Conservation (phyloP, 2,329 filamentous ascomycete genomes). For the Scedosporium apiospermum region DNA sequence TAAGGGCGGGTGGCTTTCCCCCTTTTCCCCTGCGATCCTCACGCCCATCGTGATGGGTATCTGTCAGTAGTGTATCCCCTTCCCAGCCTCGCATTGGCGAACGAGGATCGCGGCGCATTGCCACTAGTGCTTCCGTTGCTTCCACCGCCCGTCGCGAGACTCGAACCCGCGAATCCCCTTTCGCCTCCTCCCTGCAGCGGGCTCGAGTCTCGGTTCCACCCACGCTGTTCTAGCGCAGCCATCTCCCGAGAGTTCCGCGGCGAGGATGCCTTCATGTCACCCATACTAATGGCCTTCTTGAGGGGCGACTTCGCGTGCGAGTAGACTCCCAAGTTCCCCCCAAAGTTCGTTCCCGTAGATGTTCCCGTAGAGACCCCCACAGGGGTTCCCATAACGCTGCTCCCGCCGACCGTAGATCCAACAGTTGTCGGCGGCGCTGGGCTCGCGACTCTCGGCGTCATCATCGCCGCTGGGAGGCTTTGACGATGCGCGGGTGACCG, state of each 20-base stretch:
- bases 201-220: slow-evolving; percentile 11
- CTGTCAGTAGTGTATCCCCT: not conserved
- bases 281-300: slow-evolving; percentile 62
- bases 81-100: not conserved
- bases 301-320: slow-evolving; percentile 74
- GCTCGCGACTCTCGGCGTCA: not conserved
- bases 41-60: not conserved
- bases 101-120: not conserved
- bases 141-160: not conserved
- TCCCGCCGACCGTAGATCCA: slow-evolving; percentile 10
- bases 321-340: slow-evolving; percentile 72
- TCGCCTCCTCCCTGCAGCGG: not conserved
- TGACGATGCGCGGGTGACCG: slow-evolving; percentile 12
- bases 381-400: not conserved
- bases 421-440: slow-evolving; percentile 10
- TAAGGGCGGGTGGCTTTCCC: no score
- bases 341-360: slow-evolving; percentile 27
- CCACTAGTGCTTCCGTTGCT: not conserved
- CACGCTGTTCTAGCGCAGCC: slow-evolving; percentile 46
- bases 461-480: slow-evolving; percentile 24
- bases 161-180: not conserved
- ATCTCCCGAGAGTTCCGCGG: slow-evolving; percentile 54
- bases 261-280: slow-evolving; percentile 41
- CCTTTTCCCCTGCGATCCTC: not conserved
- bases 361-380: slow-evolving; percentile 10